Evolutionary conservation across 2,329 filamentous ascomycete genomes (phyloP), one percentile per base, ranked within the genome.

Genomic region (Fusarium guadeloupense): DNA sequence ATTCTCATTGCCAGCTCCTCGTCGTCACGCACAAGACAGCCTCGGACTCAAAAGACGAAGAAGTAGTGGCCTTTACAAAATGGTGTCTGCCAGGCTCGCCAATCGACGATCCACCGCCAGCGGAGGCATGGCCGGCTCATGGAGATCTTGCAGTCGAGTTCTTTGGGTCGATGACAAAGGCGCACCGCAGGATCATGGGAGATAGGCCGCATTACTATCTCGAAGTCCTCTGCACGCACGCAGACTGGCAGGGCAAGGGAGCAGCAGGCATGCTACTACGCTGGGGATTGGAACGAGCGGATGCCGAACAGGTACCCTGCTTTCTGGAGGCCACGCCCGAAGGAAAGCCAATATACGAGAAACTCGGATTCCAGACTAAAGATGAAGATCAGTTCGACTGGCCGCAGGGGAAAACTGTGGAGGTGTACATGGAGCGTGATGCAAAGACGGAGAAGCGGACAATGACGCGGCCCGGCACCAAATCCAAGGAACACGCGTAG

Each of bases 241-340:
- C 69, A 4, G 75, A 74, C 16, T 75, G 74, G 56, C 81, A 82
- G 67, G 77, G 83, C 2, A 76, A 72, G 33, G 83, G 83, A 0
- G 76, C 78, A 0, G 81, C 77, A 0, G 74, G 73, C 13, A 68
- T 71, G 25, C 48, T 86, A 19, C 62, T 85, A 33, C 68, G 70
- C 21, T 85, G 81, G 80, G 83, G 83, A 0, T 54, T 79, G 7
- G 69, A 76, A 21, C 74, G 71, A 56, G 81, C 81, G 1, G 82
- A 84, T 62, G 72, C 69, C 6, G 76, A 75, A 2, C 73, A 76
- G 0, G 59, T 74, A 13, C 77, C 80, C 38, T 75, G 77, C 9
- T 86, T 81, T 67, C 69, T 86, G 2, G 82, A 85, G 54, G 80
- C 82, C 9, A 83, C 82, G 39, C 76, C 75, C 0, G 76, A 75